These are phyloP conservation scores for Ceratocystis harringtonii DNA, from an alignment of 2,329 filamentous ascomycete species.

Conservation along the genomic window DNA sequence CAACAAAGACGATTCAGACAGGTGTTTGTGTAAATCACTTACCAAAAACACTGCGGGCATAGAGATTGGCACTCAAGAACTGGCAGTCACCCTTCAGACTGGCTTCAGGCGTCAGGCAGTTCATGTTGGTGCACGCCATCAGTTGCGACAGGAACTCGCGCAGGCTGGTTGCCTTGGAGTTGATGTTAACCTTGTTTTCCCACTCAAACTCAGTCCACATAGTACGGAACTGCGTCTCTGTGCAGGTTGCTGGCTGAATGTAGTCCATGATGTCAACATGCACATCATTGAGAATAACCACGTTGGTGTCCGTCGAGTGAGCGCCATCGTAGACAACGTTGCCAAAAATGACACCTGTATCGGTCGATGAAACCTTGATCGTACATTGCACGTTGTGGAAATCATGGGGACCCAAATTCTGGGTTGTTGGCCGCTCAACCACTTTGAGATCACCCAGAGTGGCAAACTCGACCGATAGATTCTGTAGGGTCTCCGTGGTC, in stretches of 20 bases:
- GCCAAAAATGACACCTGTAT: conserved; percentile 96
- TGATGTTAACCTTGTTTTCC: conserved; percentile 99
- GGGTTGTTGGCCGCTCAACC: conserved; percentile 87
- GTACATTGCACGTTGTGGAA: conserved; percentile 98
- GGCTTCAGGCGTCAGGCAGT: conserved; percentile 87
- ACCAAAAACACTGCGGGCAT: conserved; percentile 96
- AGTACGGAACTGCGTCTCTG: conserved; percentile 95
- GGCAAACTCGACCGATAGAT: conserved; percentile 95
- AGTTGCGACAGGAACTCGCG: conserved; percentile 85
- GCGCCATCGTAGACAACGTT: conserved; percentile 96
- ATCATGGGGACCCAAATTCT: conserved; percentile 87
- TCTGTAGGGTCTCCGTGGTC: conserved; percentile 89
- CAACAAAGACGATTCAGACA: too few relatives aligned
- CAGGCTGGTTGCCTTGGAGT: conserved; percentile 84
- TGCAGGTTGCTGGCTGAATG: conserved; percentile 92
- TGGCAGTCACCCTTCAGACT: conserved; percentile 95
- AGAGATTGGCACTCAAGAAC: conserved; percentile 92
- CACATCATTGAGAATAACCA: conserved; percentile 94
- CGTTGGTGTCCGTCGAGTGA: conserved; percentile 81
- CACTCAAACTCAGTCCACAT: conserved; percentile 99
- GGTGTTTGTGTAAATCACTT: conserved; percentile 31
- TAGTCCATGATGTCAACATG: conserved; percentile 99
- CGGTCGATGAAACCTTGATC: conserved; percentile 95
- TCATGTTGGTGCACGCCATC: conserved; percentile 99
- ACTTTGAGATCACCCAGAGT: conserved; percentile 96